Percentiles rank a stretch among this genome's conserved stretches.
phyloP scores from a whole-genome alignment of 169 alveolate species.

The Eimeria acervulina region DNA sequence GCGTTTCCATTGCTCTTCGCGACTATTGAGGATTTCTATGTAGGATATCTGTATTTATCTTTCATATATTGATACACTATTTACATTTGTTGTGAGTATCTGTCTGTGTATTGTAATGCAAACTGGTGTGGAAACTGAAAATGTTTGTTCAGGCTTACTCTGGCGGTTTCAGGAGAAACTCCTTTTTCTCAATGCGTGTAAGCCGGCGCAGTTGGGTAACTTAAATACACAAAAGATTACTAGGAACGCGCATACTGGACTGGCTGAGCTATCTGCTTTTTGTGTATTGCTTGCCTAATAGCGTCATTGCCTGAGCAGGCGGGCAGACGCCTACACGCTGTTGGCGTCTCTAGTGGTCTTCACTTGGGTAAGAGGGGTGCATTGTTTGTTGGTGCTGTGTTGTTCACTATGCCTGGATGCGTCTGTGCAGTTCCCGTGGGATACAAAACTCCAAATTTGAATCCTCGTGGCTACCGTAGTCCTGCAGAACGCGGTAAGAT shows the following conservation, averaged over 20 bases:
- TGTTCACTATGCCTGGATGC: background rate
- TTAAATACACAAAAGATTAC: no score
- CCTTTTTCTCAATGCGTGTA: slow-evolving; percentile 44
- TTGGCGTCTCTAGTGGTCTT: background rate
- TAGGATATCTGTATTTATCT: no score
- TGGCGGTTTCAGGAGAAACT: slow-evolving; percentile 77
- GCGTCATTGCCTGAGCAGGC: background rate
- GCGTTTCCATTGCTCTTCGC: background rate
- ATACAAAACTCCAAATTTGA: slow-evolving; percentile 35
- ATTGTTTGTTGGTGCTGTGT: background rate
- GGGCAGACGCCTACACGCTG: background rate
- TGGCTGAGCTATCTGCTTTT: no score
- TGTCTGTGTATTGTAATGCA: background rate
- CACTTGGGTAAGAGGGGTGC: background rate
- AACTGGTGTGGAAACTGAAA: background rate
- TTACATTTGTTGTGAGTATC: background rate
- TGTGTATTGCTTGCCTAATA: background rate
- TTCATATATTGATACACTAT: background rate
- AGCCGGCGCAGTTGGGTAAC: background rate
- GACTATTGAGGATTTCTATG: background rate
- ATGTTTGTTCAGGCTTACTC: slow-evolving; percentile 11
- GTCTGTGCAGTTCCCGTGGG: slow-evolving; percentile 42
- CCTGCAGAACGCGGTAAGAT: slow-evolving; percentile 64
- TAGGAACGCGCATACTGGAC: background rate
- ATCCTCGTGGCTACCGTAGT: slow-evolving; percentile 59